Percentiles rank a stretch among this genome's conserved stretches.
Evolutionary conservation across 768 basidiomycete genomes (phyloP).

Genomic region (Tulasnella sp.): DNA sequence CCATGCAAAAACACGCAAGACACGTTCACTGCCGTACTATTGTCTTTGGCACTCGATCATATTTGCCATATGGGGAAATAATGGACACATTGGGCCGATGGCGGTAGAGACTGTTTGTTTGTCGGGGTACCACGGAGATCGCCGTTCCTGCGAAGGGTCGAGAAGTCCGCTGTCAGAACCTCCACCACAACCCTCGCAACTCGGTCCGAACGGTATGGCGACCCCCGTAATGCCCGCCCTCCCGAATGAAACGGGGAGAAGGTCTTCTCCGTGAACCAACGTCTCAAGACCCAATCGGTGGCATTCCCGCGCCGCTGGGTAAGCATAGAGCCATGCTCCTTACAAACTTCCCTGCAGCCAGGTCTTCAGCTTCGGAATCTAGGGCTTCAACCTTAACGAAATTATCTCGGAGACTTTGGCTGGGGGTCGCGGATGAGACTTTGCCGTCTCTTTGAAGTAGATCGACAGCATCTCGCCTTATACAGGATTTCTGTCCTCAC

Average conservation of each 20-base stretch:
- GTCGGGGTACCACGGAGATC: not conserved
- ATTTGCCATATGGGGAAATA: not conserved
- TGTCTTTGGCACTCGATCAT: not conserved
- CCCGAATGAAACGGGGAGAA: not conserved
- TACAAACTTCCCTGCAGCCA: not conserved
- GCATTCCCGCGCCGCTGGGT: not conserved
- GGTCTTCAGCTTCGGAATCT: not conserved
- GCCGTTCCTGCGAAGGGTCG: not conserved
- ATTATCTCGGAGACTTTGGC: not conserved
- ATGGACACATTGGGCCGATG: not conserved
- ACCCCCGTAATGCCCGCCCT: not conserved
- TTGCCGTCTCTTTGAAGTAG: not conserved
- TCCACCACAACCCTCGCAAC: not conserved
- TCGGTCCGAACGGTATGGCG: not conserved
- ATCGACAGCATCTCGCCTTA: not conserved
- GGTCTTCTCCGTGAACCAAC: not conserved
- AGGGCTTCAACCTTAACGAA: not conserved
- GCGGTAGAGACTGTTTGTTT: not conserved
- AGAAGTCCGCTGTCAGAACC: not conserved
- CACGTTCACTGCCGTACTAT: not conserved
- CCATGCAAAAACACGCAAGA: not conserved
- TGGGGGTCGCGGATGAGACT: not conserved
- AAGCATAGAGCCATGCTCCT: not conserved
- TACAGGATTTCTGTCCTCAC: not conserved
- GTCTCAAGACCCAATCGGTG: not conserved